These are phyloP conservation scores for Chenopodium berlandieri DNA, from an alignment of 148 eudicot genomes.

Conservation along the genomic window DNA sequence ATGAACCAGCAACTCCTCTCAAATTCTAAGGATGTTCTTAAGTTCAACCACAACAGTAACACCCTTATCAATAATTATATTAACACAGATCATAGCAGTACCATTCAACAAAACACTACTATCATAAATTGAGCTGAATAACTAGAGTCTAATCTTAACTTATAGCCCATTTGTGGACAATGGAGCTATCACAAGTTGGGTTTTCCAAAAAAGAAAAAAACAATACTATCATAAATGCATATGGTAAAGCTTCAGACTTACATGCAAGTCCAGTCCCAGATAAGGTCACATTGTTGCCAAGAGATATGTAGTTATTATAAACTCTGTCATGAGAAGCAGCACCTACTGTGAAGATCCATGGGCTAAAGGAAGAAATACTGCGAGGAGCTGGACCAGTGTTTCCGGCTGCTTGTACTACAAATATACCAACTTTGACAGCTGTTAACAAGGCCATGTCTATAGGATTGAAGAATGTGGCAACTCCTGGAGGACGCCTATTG, in stretches of 20 bases:
- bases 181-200: neutral
- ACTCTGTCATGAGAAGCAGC: conserved; percentile 94
- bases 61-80: neutral
- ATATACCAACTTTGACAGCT: conserved; percentile 84
- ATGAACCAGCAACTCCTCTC: too few species aligned
- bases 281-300: conserved; percentile 79
- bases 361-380: conserved; percentile 92
- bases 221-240: neutral
- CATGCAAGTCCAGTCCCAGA: conserved; percentile 95
- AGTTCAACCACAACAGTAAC: neutral
- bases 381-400: conserved; percentile 97
- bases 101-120: neutral
- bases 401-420: conserved; percentile 98
- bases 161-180: neutral
- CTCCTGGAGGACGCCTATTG: conserved; percentile 97
- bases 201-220: neutral
- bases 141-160: neutral
- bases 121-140: neutral
- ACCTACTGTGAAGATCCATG: conserved; percentile 98
- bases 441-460: conserved; percentile 95
- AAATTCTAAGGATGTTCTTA: neutral
- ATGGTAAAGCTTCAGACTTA: conserved; percentile 39
- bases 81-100: neutral
- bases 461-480: conserved; percentile 94
- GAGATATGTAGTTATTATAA: conserved; percentile 70